Conservation (phyloP, 2,329 filamentous ascomycete species). For the Ophiostoma quercus region DNA sequence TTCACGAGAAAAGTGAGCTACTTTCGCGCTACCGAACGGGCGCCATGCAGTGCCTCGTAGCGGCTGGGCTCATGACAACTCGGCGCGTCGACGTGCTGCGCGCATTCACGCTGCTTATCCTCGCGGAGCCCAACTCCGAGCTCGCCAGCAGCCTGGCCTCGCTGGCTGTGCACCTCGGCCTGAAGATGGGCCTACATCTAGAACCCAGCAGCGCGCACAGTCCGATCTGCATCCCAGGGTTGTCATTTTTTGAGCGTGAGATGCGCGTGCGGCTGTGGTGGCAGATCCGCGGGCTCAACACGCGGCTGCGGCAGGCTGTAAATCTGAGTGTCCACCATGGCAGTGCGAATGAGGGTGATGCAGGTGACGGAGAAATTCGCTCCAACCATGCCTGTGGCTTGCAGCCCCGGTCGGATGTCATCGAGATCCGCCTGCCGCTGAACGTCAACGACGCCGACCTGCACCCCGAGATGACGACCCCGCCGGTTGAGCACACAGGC, state of each 20-base stretch:
- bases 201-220: slow-evolving; percentile 28
- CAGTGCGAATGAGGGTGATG: not conserved
- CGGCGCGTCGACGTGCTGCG: slow-evolving; percentile 33
- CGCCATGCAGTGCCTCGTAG: slow-evolving; percentile 29
- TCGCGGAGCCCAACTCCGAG: slow-evolving; percentile 32
- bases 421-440: slow-evolving; percentile 48
- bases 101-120: slow-evolving; percentile 32
- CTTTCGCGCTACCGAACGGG: slow-evolving; percentile 26
- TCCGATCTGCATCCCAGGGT: slow-evolving; percentile 38
- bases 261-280: slow-evolving; percentile 52
- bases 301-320: slow-evolving; percentile 31
- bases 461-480: slow-evolving; percentile 43
- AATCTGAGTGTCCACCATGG: not conserved
- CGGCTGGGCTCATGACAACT: slow-evolving; percentile 31
- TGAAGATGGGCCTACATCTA: slow-evolving; percentile 37
- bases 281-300: slow-evolving; percentile 50
- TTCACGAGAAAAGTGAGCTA: not conserved
- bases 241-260: slow-evolving; percentile 49
- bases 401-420: slow-evolving; percentile 37
- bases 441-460: slow-evolving; percentile 55
- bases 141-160: slow-evolving; percentile 30
- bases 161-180: slow-evolving; percentile 29
- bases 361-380: not conserved
- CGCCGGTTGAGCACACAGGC: slow-evolving; percentile 44
- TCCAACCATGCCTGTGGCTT: slow-evolving; percentile 18